Base-by-base conservation (phyloP, 1,139 yeast genomes). In the Nadsonia commutata region DNA sequence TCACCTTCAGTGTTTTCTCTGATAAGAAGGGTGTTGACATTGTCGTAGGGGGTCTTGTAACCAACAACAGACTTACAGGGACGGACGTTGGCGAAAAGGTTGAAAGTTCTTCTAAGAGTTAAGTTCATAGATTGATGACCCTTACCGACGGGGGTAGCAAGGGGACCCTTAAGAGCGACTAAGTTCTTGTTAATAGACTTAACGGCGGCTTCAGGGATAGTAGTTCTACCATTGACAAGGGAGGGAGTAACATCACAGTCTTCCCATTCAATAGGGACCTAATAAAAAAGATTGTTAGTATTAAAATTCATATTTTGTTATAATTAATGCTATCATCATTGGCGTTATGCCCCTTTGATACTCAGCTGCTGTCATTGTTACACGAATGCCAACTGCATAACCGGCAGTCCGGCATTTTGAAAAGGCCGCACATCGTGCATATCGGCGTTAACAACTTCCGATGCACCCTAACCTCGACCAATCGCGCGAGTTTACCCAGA, bases 1-100 rank as follows among this genome's bases (percentile, higher is more conserved):
- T 90, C 98, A 69, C 97, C 98, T 70, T 90, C 98, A 56, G 98
- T 90, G 77, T 90, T 90, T 71, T 90, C 98, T 75, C 98, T 85
- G 66, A 90, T 86, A 62, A 90, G 74, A 43, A 90, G 96, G 51
- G 95, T 81, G 69, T 90, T 94, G 53, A 90, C 96, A 63, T 84
- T 74, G 57, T 84, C 81, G 71, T 88, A 90, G 41, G 96, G 94
- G 51, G 97, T 90, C 67, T 88, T 76, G 77, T 76, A 90, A 56
- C 98, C 98, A 52, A 75, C 82, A 56, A 90, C 77, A 46, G 94
- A 81, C 69, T 81, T 81, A 68, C 97, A 93, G 45, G 97, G 98
- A 71, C 97, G 84, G 50, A 90, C 94, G 66, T 90, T 90, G 60
- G 98, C 98, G 56, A 86, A 90, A 58, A 90, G 74, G 68, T 81